Conservation (phyloP, 345 rosid genomes). For the Rhodamnia argentea region DNA sequence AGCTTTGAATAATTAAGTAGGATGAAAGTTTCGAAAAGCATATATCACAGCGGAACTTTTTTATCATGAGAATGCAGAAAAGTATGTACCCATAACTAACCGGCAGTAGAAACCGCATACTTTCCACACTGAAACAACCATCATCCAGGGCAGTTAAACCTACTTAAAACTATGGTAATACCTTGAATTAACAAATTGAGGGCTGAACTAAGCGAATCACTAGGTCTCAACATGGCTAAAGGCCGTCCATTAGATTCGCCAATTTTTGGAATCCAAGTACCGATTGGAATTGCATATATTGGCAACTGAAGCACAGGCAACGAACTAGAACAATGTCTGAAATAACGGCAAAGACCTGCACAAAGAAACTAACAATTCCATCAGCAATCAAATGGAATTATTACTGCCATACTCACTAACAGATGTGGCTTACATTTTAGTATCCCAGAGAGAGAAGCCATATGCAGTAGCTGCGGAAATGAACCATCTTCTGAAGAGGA, state of each 20-base stretch:
- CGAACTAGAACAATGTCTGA: constrained; percentile 74
- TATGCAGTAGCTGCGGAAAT: constrained; percentile 69
- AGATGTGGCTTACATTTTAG: constrained; percentile 66
- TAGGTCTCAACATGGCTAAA: constrained; percentile 49
- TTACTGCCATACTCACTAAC: constrained; percentile 14
- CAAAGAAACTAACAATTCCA: constrained; percentile 1
- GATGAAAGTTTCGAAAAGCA: not conserved
- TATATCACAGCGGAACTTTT: not conserved
- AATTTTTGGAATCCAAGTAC: constrained; percentile 90
- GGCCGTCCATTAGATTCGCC: constrained; percentile 59
- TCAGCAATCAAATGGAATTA: not conserved
- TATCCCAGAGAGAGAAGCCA: constrained; percentile 91
- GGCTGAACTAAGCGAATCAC: constrained; percentile 54
- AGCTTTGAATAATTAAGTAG: not conserved
- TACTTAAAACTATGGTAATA: constrained; percentile 3
- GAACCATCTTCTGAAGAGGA: constrained; percentile 46
- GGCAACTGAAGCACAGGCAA: constrained; percentile 91
- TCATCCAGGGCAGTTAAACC: not conserved
- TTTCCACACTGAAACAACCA: not conserved
- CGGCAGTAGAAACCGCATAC: not conserved
- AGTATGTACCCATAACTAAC: not conserved
- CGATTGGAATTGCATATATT: constrained; percentile 63
- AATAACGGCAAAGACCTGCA: constrained; percentile 90
- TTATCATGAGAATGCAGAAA: not conserved
- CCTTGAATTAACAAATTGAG: constrained; percentile 60